Base-by-base conservation (phyloP, 1,139 yeast species). In the Candida mesenterica region DNA sequence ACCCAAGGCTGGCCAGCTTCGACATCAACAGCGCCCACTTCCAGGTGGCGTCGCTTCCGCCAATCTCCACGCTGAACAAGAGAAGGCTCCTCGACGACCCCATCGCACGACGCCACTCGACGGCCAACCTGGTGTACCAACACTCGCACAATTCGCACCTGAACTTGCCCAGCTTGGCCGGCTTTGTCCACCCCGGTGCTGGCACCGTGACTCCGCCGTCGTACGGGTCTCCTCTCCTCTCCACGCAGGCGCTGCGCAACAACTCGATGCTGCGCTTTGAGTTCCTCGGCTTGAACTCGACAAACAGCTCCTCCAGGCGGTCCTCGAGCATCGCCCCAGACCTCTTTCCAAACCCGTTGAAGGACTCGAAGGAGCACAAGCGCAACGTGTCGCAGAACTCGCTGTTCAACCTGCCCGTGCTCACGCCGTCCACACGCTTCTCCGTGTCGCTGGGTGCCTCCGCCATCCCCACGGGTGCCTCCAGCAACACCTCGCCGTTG, bases 301-400 rank as follows among this genome's bases (percentile, higher is more conserved):
- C 68, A 8, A 51, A 53, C 22, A 55, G 54, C 35, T 56, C 59
- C 35, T 58, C 64, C 24, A 55, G 72, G 44, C 55, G 70, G 30
- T 62, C 68, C 24, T 61, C 68, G 5, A 42, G 43, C 30, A 57
- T 63, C 28, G 68, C 70, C 5, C 69, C 70, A 1, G 72, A 67
- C 36, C 59, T 62, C 34, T 67, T 66, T 51, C 72, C 72, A 9
- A 65, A 65, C 39, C 69, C 72, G 9, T 38, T 47, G 28, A 48
- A 45, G 29, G 50, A 46, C 20, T 20, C 32, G 8, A 26, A 15
- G 8, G 30, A 33, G 15, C 54, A 50, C 36, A 62, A 62, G 42
- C 46, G 69, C 27, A 61, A 55, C 36, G 41, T 56, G 5, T 59
- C 67, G 10, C 65, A 61, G 45, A 55, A 55, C 38, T 25, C 28